Percentiles rank a stretch among this genome's conserved stretches.
phyloP scores from a whole-genome alignment of 768 basidiomycete genomes.

The Collybiopsis confluens region DNA sequence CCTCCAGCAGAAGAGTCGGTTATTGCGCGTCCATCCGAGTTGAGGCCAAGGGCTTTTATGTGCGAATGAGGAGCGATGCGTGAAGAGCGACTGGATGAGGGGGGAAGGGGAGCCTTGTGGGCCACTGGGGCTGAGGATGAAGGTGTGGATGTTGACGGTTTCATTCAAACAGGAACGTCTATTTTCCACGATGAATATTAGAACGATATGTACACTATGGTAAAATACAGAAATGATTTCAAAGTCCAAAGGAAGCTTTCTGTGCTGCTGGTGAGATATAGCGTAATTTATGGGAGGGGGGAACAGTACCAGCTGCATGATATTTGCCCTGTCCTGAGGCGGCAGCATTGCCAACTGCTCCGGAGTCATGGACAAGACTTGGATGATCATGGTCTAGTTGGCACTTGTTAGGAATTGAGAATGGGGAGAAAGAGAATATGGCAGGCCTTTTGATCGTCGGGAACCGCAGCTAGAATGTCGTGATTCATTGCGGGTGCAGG shows the following conservation, averaged over 20 bases:
- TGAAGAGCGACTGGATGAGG: conserved; percentile 64
- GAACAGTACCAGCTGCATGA: conserved; percentile 78
- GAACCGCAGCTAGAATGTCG: conserved; percentile 53
- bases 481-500: conserved; percentile 32
- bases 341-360: conserved; percentile 79
- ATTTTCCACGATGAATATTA: not conserved
- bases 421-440: not conserved
- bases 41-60: conserved; percentile 93
- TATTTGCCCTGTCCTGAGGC: conserved; percentile 66
- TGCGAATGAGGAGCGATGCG: conserved; percentile 92
- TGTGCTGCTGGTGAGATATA: too few species aligned
- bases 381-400: conserved; percentile 65
- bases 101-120: conserved; percentile 72
- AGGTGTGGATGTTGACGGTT: conserved; percentile 37
- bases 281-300: too few species aligned
- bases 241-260: conserved; percentile 3
- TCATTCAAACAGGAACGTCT: conserved; percentile 19
- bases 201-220: not conserved
- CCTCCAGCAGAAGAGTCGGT: conserved; percentile 59
- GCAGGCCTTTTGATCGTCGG: conserved; percentile 23
- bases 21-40: conserved; percentile 74
- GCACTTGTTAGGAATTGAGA: conserved; percentile 11
- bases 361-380: conserved; percentile 76
- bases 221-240: not conserved
- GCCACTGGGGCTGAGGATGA: conserved; percentile 51